A percentile compares a stretch with the other conserved stretches of the same genome.
Conservation (phyloP, 805 yeast species). For the Priceomyces melissophilus region DNA sequence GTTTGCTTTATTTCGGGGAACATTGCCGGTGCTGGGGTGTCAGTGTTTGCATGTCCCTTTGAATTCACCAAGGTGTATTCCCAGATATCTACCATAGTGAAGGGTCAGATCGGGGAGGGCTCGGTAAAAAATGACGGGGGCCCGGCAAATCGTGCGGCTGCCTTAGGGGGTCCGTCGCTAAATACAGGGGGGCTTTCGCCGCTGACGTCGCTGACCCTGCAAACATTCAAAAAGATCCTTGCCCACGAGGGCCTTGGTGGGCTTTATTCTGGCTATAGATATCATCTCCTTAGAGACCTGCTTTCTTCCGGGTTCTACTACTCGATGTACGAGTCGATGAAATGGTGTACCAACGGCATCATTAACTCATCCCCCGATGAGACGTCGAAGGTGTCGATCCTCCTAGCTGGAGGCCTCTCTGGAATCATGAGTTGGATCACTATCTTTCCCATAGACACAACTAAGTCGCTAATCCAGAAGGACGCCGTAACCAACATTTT, state of each 20-base stretch:
- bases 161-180: too few species aligned
- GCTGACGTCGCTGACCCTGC: conserved; percentile 35
- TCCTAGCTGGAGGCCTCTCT: conserved; percentile 71
- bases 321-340: conserved; percentile 70
- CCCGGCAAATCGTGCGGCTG: too few species aligned
- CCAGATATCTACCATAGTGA: conserved; percentile 58
- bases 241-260: conserved; percentile 59
- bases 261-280: conserved; percentile 68
- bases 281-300: conserved; percentile 66
- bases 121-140: too few species aligned
- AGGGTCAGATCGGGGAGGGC: conserved; percentile 10
- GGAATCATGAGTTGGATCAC: conserved; percentile 74
- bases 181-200: too few species aligned
- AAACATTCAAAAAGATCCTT: conserved; percentile 46
- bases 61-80: conserved; percentile 81
- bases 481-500: conserved; percentile 70
- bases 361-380: conserved; percentile 23
- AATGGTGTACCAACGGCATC: conserved; percentile 42
- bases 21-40: conserved; percentile 61
- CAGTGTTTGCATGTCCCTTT: conserved; percentile 75
- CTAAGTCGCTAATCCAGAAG: conserved; percentile 71
- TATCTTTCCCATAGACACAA: conserved; percentile 78
- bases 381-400: conserved; percentile 30
- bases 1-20: conserved; percentile 57
- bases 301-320: conserved; percentile 72